A percentile compares a stretch with the other conserved stretches of the same genome.
phyloP scores from a whole-genome alignment of 2,329 filamentous ascomycete genomes.

The Pestalotiopsis sp. region DNA sequence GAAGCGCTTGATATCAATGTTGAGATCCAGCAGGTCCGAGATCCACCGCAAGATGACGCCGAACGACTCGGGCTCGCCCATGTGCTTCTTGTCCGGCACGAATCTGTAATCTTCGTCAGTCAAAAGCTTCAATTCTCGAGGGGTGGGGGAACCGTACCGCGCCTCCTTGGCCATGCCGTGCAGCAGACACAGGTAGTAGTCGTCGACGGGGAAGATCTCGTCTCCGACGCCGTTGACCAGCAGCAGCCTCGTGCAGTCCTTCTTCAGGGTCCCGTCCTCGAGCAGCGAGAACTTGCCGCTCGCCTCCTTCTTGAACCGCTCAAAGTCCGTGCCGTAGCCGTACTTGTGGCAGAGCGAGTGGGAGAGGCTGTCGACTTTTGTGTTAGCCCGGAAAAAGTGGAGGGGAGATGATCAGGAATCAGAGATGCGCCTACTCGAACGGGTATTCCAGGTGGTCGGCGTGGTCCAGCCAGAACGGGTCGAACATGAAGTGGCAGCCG shows the following conservation, averaged over 20 bases:
- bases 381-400: neutral
- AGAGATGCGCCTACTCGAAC: constrained; percentile 44
- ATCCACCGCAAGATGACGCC: constrained; percentile 32
- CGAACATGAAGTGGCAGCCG: constrained; percentile 60
- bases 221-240: constrained; percentile 59
- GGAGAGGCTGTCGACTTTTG: constrained; percentile 18
- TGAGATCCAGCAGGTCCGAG: constrained; percentile 29
- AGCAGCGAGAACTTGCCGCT: constrained; percentile 51
- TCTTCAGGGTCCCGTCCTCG: constrained; percentile 53
- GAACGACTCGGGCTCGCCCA: constrained; percentile 36
- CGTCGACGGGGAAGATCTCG: constrained; percentile 63
- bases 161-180: constrained; percentile 54
- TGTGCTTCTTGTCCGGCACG: constrained; percentile 31
- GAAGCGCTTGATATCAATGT: constrained; percentile 24
- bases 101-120: constrained; percentile 22
- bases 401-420: neutral
- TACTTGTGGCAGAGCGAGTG: constrained; percentile 30
- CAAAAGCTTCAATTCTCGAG: too few species aligned
- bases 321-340: constrained; percentile 26
- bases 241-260: constrained; percentile 45
- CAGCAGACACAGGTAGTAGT: constrained; percentile 54
- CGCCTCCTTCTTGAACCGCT: constrained; percentile 30
- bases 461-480: constrained; percentile 49
- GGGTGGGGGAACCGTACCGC: too few species aligned
- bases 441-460: constrained; percentile 60